Base-by-base conservation (phyloP, 768 basidiomycete genomes). In the Russula ochroleuca region DNA sequence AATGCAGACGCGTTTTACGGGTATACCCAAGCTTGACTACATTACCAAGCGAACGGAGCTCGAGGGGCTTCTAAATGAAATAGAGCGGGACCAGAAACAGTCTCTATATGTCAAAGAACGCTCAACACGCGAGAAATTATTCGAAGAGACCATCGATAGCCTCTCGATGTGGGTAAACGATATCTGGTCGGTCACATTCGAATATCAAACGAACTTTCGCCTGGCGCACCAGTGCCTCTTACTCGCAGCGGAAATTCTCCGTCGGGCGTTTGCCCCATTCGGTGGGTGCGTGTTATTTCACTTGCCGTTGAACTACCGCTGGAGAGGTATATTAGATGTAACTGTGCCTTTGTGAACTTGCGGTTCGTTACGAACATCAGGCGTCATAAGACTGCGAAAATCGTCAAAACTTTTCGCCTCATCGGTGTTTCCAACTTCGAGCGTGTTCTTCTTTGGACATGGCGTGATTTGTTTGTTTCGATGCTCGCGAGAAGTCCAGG, bases 381-480 rank as follows among this genome's bases (percentile, higher is more conserved):
- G n/a, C 61, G 41, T 40, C 59, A 73, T 53, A 78, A 76, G 55
- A 75, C 73, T 13, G 79, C 80, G 15, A 79, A 77, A 40, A 47
- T 75, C 25, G 70, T 85, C 68, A 85, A 81, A 67, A 73, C 76
- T 0, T 85, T 86, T 59, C 69, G 72, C 23, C 70, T 86, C 23
- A 71, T 72, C 3, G 85, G 85, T 4, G 79, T 79, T 0, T 76
- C 78, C 35, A 75, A 76, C 25, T 73, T 85, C 21, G 76, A 80
- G 31, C 74, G 72, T 15, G 75, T 80, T 45, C 63, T 83, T 7
- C 72, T 86, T 19, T 88, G 85, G 84, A 81, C 88, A 57, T 88
- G 86, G 86, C 79, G 86, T 7, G 87, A 88, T 64, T 76, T 88
- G 21, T 82, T 88, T 64, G 70, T 88, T 10, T 80, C 79, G 28